Conservation (phyloP, 345 rosid genomes). For the Eucalyptus victrix region DNA sequence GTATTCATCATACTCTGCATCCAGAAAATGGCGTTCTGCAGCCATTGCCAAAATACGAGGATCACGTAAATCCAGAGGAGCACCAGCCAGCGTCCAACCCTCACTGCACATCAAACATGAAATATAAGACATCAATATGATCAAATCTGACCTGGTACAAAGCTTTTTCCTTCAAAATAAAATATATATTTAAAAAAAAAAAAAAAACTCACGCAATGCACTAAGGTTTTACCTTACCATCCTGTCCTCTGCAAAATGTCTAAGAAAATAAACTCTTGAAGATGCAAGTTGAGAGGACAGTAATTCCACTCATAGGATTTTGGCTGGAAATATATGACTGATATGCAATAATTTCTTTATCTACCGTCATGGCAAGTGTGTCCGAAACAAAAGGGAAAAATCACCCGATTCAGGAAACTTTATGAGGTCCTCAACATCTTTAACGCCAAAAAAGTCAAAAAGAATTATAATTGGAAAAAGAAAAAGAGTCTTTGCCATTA, state of each 20-base stretch:
- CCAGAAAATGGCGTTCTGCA: slow-evolving; percentile 86
- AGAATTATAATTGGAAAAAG: not conserved
- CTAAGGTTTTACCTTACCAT: not conserved
- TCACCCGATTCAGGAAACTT: not conserved
- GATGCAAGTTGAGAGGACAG: not conserved
- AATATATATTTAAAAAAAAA: not conserved
- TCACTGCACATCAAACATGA: slow-evolving; percentile 30
- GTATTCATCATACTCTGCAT: slow-evolving; percentile 83
- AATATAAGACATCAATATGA: not conserved
- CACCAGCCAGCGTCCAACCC: slow-evolving; percentile 70
- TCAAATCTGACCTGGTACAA: not conserved
- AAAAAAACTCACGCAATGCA: not conserved
- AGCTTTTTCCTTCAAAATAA: not conserved
- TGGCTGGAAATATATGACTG: not conserved
- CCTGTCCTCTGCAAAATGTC: not conserved
- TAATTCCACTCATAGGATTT: not conserved
- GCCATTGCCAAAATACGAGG: slow-evolving; percentile 88
- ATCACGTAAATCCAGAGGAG: slow-evolving; percentile 67
- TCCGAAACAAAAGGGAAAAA: not conserved
- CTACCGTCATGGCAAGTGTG: not conserved
- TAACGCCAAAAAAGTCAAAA: not conserved
- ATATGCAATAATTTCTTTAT: not conserved
- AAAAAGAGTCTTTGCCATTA: not conserved
- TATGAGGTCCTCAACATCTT: not conserved
- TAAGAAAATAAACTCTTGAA: not conserved